Evolutionary conservation across 106 monocot species (phyloP), one percentile per base, ranked within the genome.

Genomic region (Dioscorea zingiberensis): DNA sequence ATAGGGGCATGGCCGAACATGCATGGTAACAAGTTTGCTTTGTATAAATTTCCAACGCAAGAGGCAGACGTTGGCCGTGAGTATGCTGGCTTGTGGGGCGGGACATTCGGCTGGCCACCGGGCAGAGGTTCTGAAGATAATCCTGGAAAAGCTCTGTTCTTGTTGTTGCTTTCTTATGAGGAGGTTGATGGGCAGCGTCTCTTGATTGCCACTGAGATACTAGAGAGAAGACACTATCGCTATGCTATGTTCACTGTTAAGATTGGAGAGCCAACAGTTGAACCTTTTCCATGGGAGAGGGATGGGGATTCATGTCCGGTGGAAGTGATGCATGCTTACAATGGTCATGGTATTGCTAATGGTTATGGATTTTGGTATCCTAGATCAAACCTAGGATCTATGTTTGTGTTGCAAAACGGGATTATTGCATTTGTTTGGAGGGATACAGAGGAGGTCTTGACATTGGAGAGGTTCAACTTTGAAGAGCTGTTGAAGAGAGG

Each of bases 311-410:
- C 48, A 5, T 26, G 49, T 19, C 32, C 7, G 19, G 75, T 88
- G 28, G 85, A 81, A 27, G 85, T 88, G 44, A 78, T 59, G 63
- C 59, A 63, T 21, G 61, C 60, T 57, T 88, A 60, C 61, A 21
- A 66, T 16, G 93, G 93, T 6, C 88, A 88, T 54, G 93, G 93
- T 2, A 93, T 93, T 56, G 71, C 93, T 0, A 93, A 71, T 45
- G 93, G 93, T 7, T 93, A 93, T 55, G 93, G 88, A 1, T 93
- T 93, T 29, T 48, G 88, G n/a, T 93, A 83, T 55, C 93, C 93
- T 0, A 85, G 93, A 7, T 85, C 85, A 0, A 93, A 93, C 64
- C 93, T 85, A 5, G 93, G 93, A 11, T 80, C 88, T 11, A 67
- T 93, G 68, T 93, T 85, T 73, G 79, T 75, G 56, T 75, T 85